These are phyloP conservation scores for Fabrea salina DNA, from an alignment of 169 alveolate genomes.

Conservation along the genomic window DNA sequence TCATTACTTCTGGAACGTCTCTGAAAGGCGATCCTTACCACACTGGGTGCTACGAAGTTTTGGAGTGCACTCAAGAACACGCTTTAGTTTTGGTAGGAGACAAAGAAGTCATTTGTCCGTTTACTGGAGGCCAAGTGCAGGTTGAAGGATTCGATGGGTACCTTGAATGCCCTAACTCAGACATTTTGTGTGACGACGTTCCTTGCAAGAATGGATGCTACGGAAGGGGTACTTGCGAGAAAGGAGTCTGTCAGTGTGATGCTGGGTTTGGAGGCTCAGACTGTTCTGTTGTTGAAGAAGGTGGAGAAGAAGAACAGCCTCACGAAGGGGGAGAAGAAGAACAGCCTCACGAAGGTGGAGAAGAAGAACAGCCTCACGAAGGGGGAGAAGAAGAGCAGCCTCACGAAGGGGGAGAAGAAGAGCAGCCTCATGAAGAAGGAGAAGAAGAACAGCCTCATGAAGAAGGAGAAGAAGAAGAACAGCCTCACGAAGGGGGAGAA, in stretches of 20 bases:
- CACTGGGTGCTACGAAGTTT: conserved; percentile 25
- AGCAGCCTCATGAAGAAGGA: too few relatives aligned
- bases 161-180: conserved; percentile 25
- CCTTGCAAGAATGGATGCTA: conserved; percentile 15
- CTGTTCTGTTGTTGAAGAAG: not conserved
- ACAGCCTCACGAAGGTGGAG: too few relatives aligned
- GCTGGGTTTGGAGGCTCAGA: conserved; percentile 27
- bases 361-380: too few relatives aligned
- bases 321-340: too few relatives aligned
- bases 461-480: too few relatives aligned
- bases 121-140: conserved; percentile 25
- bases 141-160: conserved; percentile 8
- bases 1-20: not conserved
- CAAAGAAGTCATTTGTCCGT: conserved; percentile 10
- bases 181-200: conserved; percentile 15
- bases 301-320: too few relatives aligned
- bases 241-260: not conserved
- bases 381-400: too few relatives aligned
- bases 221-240: conserved; percentile 19
- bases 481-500: too few relatives aligned
- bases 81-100: not conserved
- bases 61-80: not conserved
- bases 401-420: too few relatives aligned
- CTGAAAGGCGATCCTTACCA: not conserved
- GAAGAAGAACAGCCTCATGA: too few relatives aligned